Conservation (phyloP, 2,329 filamentous ascomycete species). For the Aspergillus bombycis region DNA sequence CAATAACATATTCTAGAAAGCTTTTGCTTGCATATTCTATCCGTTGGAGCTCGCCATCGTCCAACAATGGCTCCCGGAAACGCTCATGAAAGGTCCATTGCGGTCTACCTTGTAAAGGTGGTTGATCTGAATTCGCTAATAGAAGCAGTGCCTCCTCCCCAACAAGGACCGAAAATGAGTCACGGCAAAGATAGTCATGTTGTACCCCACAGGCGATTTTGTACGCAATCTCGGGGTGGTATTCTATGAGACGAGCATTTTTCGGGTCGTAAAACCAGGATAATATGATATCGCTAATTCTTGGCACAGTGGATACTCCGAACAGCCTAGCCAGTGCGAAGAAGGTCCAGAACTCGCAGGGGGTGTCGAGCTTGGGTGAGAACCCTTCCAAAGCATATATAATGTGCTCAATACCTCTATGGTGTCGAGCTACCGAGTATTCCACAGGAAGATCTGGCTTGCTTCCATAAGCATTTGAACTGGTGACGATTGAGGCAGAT, state of each 20-base stretch:
- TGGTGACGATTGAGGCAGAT: neutral
- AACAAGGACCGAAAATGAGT: slow-evolving; percentile 64
- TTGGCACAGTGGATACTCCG: slow-evolving; percentile 41
- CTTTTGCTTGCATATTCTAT: slow-evolving; percentile 62
- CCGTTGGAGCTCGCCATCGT: slow-evolving; percentile 59
- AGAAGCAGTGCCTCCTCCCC: slow-evolving; percentile 62
- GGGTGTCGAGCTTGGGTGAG: slow-evolving; percentile 63
- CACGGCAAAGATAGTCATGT: slow-evolving; percentile 37
- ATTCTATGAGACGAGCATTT: slow-evolving; percentile 64
- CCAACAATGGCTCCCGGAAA: slow-evolving; percentile 46
- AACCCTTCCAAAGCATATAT: slow-evolving; percentile 61
- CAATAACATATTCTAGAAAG: slow-evolving; percentile 53
- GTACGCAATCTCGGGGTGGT: slow-evolving; percentile 64
- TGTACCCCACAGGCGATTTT: slow-evolving; percentile 55
- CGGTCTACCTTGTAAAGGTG: slow-evolving; percentile 7
- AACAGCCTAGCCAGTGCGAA: slow-evolving; percentile 64
- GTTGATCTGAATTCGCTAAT: slow-evolving; percentile 24
- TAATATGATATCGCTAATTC: slow-evolving; percentile 52
- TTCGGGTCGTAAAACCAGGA: slow-evolving; percentile 61
- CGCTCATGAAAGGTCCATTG: slow-evolving; percentile 50
- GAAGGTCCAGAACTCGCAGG: slow-evolving; percentile 68
- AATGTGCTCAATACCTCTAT: slow-evolving; percentile 65
- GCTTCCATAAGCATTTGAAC: slow-evolving; percentile 18
- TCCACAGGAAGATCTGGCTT: slow-evolving; percentile 44
- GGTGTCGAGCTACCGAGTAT: slow-evolving; percentile 67